phyloP scores from a whole-genome alignment of 1,284 basidiomycete genomes.

The Malassezia sympodialis region DNA sequence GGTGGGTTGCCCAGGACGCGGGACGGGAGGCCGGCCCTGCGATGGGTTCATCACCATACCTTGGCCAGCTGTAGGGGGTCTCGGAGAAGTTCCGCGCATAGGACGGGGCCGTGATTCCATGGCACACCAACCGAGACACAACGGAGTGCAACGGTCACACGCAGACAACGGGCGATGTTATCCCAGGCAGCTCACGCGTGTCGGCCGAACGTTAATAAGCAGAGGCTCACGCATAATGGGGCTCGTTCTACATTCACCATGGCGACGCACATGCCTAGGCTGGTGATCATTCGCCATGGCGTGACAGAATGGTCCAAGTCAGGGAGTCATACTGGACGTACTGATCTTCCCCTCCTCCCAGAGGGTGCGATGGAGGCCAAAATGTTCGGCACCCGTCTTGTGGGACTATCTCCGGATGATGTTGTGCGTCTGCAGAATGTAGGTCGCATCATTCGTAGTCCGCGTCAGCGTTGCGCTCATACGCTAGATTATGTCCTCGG shows the following conservation, averaged over 20 bases:
- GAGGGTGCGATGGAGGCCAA: conserved; percentile 39
- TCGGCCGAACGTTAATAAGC: conserved; percentile 1
- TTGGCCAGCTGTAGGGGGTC: conserved; percentile 5
- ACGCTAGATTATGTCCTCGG: conserved; percentile 37
- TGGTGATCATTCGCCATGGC: conserved; percentile 44
- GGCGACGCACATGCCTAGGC: conserved; percentile 31
- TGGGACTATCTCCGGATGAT: conserved; percentile 28
- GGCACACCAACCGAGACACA: conserved; percentile 1
- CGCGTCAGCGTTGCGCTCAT: conserved; percentile 28
- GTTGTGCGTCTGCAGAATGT: conserved; percentile 34
- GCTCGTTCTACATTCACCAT: neutral
- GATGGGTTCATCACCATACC: neutral
- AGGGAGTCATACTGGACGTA: conserved; percentile 43
- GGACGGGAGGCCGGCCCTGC: neutral
- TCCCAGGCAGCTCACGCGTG: neutral
- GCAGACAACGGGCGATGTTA: neutral
- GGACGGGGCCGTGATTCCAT: conserved; percentile 14
- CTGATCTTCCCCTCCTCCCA: conserved; percentile 37
- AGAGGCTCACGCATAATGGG: neutral
- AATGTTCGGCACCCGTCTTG: conserved; percentile 31
- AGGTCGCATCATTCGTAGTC: conserved; percentile 29
- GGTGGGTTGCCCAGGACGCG: neutral
- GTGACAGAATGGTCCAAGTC: conserved; percentile 45
- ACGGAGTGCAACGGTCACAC: neutral
- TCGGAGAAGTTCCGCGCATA: conserved; percentile 16